A percentile compares a stretch with the other conserved stretches of the same genome.
phyloP scores from a whole-genome alignment of 2,329 filamentous ascomycete species.

The Colletotrichum acutatum region DNA sequence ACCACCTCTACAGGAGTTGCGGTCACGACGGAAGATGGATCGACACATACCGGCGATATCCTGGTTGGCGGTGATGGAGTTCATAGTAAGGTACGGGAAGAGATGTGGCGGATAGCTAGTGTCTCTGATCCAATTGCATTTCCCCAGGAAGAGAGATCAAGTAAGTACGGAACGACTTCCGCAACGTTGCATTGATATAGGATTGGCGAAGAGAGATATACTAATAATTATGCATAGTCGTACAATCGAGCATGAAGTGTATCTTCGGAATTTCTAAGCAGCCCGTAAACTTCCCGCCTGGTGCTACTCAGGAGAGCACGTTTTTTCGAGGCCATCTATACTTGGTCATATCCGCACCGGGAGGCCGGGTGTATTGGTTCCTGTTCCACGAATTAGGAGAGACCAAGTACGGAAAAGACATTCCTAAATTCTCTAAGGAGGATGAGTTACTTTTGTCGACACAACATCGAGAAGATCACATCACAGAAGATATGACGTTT shows the following conservation, averaged over 20 bases:
- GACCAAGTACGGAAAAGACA: constrained; percentile 41
- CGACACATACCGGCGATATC: constrained; percentile 43
- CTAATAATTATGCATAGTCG: no score
- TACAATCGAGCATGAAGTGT: no score
- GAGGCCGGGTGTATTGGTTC: constrained; percentile 48
- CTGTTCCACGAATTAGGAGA: constrained; percentile 44
- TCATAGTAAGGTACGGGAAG: constrained; percentile 47
- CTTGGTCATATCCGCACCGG: constrained; percentile 44
- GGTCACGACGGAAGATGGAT: constrained; percentile 42
- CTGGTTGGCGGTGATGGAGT: constrained; percentile 53
- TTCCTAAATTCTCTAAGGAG: constrained; percentile 45
- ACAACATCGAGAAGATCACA: no score
- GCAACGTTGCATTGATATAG: no score
- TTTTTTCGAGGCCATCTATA: constrained; percentile 3
- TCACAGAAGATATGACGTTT: no score
- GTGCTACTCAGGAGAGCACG: no score
- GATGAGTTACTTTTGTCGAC: constrained; percentile 30
- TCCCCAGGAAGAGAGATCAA: constrained; percentile 29
- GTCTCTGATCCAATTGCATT: constrained; percentile 40
- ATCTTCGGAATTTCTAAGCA: no score
- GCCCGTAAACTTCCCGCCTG: no score
- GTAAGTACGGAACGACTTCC: background rate
- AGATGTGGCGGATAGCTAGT: constrained; percentile 40
- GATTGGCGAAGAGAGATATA: no score
- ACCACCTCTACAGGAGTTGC: constrained; percentile 19